Conservation (phyloP, 1,284 basidiomycete genomes). For the Abortiporus biennis region DNA sequence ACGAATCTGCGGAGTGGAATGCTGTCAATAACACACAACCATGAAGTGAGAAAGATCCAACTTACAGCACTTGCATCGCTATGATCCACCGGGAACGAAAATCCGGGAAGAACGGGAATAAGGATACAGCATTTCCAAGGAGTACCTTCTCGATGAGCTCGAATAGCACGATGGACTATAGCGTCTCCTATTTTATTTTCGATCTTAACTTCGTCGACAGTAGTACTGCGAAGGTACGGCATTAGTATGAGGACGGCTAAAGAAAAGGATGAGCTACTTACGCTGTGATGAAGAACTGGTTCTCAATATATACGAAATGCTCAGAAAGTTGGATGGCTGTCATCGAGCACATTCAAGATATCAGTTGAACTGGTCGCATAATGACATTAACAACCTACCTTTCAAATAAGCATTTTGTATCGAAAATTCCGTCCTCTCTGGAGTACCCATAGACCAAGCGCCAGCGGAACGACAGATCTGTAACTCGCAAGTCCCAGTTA, state of each 20-base stretch:
- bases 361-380: not conserved
- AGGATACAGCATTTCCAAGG: conserved; percentile 93
- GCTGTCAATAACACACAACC: not conserved
- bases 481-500: conserved; percentile 95
- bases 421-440: conserved; percentile 82
- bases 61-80: conserved; percentile 86
- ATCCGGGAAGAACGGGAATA: conserved; percentile 91
- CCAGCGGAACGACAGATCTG: conserved; percentile 96
- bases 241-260: not conserved
- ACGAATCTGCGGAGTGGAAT: conserved; percentile 53
- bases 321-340: conserved; percentile 92
- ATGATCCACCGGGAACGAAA: conserved; percentile 91
- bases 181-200: conserved; percentile 97
- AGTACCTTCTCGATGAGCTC: conserved; percentile 77
- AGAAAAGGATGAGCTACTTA: conserved; percentile 33
- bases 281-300: conserved; percentile 99
- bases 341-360: not conserved
- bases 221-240: conserved; percentile 47
- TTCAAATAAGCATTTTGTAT: conserved; percentile 94
- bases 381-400: conserved; percentile 39
- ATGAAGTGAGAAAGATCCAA: conserved; percentile 10
- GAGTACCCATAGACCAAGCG: conserved; percentile 94
- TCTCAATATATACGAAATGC: conserved; percentile 92
- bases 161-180: conserved; percentile 86
- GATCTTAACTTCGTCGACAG: conserved; percentile 80